Base-by-base conservation (phyloP, 768 basidiomycete species). In the Cystobasidium ongulense region DNA sequence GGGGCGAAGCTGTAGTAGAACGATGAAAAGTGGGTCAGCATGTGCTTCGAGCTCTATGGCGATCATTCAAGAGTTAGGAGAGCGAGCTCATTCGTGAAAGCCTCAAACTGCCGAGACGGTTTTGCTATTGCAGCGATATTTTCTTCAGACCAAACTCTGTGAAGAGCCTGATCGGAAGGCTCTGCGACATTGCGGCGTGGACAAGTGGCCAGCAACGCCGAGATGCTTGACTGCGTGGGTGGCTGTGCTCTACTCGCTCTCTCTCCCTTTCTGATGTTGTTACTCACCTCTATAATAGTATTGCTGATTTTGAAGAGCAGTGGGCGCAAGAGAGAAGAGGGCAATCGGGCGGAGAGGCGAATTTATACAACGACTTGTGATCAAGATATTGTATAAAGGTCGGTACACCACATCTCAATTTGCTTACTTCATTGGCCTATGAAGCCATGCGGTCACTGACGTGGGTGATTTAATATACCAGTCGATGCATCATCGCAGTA, bases 21-120 rank as follows among this genome's bases (percentile, higher is more conserved):
- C 8, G 63, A 63, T 25, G 21, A 43, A 35, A 17, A 7, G 38
- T 5, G 13, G 1, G 23, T 50, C 46, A 64, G 39, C 35, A 71
- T 71, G 54, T 71, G 21, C 18, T 52, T 71, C 68, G 53, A 27
- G 13, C 54, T 71, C 68, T 71, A 71, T 71, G 54, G 68, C 68
- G 23, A 36, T 57, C 68, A 71, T 38, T 71, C 68, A 71, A 57
- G 68, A 21, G 39, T 11, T 64, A 23, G 65, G 41, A 33, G 39
- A 50, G 4, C 29, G 68, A 52, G 50, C 35, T 54, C 35, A 33
- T 36, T 71, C 68, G 33, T 71, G 68, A 71, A 57, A 71, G 53
- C 68, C 54, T 71, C 68, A 71, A 71, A 71, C 68, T 71, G 54
- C 33, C 57, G 33, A 59, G 57, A 35, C 25, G 17, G 57, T 23